phyloP scores from a whole-genome alignment of 352 stramenopile genomes.

The Pythium plurisporium region DNA sequence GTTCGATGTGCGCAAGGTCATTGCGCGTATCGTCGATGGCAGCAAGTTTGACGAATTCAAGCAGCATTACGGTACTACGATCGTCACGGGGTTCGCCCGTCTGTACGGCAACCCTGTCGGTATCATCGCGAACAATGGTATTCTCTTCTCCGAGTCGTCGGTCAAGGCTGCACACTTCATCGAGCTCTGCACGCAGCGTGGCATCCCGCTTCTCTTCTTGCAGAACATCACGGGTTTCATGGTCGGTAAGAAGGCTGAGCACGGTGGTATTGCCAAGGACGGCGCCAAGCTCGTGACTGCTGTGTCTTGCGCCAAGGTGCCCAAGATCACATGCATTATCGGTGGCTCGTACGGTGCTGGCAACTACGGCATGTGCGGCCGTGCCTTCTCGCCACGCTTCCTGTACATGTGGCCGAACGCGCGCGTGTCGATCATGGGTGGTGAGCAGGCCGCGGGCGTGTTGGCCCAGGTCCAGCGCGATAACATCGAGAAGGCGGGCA shows the following conservation, averaged over 20 bases:
- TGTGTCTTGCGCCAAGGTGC: constrained; percentile 92
- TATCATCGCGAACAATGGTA: constrained; percentile 98
- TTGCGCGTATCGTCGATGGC: constrained; percentile 95
- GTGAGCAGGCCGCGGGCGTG: constrained; percentile 95
- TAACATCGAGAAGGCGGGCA: constrained; percentile 70
- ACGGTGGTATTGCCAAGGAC: constrained; percentile 97
- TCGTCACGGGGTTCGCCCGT: constrained; percentile 96
- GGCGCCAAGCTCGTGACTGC: constrained; percentile 95
- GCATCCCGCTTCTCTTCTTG: constrained; percentile 97
- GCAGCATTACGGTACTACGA: constrained; percentile 93
- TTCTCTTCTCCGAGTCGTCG: constrained; percentile 91
- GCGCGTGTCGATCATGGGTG: constrained; percentile 96
- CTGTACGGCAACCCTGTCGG: constrained; percentile 94
- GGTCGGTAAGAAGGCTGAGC: constrained; percentile 96
- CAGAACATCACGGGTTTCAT: constrained; percentile 99
- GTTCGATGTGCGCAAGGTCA: constrained; percentile 95
- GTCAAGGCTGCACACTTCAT: constrained; percentile 98
- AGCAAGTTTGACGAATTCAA: constrained; percentile 98
- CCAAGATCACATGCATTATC: constrained; percentile 98
- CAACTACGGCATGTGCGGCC: constrained; percentile 98
- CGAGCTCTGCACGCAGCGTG: constrained; percentile 94
- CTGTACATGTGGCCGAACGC: constrained; percentile 98
- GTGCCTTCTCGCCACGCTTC: constrained; percentile 95
- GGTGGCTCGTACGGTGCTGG: constrained; percentile 95
- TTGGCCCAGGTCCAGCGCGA: constrained; percentile 94